phyloP scores from a whole-genome alignment of 257 asterid genomes.

The Lithospermum erythrorhizon region DNA sequence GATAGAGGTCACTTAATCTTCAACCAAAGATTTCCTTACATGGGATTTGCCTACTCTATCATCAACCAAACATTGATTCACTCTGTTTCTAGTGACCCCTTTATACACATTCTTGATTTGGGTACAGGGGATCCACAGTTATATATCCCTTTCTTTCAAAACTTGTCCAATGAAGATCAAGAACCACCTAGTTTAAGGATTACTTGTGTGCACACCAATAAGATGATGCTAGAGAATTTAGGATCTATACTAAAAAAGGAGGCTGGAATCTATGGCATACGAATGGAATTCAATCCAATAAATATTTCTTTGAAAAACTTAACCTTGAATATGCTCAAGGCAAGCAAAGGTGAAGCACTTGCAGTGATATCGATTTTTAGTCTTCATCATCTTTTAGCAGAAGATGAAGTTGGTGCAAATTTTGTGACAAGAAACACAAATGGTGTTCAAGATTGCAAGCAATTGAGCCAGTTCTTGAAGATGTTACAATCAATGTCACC shows the following conservation, averaged over 20 bases:
- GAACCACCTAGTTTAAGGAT: conserved; percentile 34
- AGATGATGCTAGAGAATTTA: conserved; percentile 22
- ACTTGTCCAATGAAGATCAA: conserved; percentile 18
- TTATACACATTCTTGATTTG: conserved; percentile 39
- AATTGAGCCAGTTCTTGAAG: conserved; percentile 22
- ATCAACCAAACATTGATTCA: conserved; percentile 23
- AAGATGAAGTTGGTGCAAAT: conserved; percentile 27
- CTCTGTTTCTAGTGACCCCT: conserved; percentile 18
- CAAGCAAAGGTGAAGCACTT: conserved; percentile 28
- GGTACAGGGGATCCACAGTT: conserved; percentile 27
- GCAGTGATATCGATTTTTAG: conserved; percentile 32
- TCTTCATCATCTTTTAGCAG: conserved; percentile 36
- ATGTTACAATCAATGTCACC: conserved; percentile 27
- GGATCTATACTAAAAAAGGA: conserved; percentile 24
- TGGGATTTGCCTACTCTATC: conserved; percentile 26
- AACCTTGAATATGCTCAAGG: conserved; percentile 27
- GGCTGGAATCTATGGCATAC: conserved; percentile 25
- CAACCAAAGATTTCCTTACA: conserved; percentile 20
- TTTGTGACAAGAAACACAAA: conserved; percentile 20
- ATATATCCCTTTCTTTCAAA: conserved; percentile 36
- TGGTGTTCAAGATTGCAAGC: conserved; percentile 23
- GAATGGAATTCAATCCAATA: conserved; percentile 25
- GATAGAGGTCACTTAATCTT: conserved; percentile 22
- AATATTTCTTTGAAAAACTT: conserved; percentile 21
- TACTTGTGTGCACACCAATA: conserved; percentile 24